Conservation (phyloP, 768 basidiomycete species). For the Kwoniella pini region DNA sequence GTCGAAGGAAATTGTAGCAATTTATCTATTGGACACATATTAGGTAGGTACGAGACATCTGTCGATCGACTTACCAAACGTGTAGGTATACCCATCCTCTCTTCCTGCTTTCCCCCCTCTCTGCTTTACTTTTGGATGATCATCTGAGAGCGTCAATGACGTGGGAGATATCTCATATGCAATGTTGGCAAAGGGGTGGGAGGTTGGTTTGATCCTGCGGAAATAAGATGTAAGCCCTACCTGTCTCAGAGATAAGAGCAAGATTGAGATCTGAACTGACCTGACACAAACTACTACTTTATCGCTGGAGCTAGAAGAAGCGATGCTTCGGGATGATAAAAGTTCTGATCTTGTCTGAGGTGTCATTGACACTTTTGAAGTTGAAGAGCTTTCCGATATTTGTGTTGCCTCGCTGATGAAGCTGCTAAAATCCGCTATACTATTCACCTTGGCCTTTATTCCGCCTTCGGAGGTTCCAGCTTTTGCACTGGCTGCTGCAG, state of each 20-base stretch:
- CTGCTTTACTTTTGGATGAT: conserved; percentile 51
- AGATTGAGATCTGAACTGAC: conserved; percentile 31
- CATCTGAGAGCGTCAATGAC: conserved; percentile 42
- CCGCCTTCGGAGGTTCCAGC: conserved; percentile 16
- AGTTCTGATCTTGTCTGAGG: conserved; percentile 14
- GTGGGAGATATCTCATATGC: conserved; percentile 48
- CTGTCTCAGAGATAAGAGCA: conserved; percentile 2
- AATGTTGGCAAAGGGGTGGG: conserved; percentile 25
- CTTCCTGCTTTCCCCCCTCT: conserved; percentile 51
- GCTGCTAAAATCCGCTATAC: conserved; percentile 20
- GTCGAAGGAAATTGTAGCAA: conserved; percentile 43
- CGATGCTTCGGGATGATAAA: background rate
- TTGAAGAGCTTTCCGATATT: conserved; percentile 1
- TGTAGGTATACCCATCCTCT: conserved; percentile 50
- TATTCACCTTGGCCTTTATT: conserved; percentile 32
- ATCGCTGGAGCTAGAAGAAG: conserved; percentile 18
- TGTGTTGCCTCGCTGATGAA: background rate
- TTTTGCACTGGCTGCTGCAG: conserved; percentile 29
- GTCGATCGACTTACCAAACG: conserved; percentile 41
- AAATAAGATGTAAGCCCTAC: background rate
- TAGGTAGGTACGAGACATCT: background rate
- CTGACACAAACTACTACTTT: conserved; percentile 51
- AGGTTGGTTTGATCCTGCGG: conserved; percentile 47
- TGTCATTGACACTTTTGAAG: conserved; percentile 4
- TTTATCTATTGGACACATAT: conserved; percentile 31